Evolutionary conservation across 208 protist genomes (phyloP), one percentile per base, ranked within the genome.

Genomic region (Crithidia thermophila): DNA sequence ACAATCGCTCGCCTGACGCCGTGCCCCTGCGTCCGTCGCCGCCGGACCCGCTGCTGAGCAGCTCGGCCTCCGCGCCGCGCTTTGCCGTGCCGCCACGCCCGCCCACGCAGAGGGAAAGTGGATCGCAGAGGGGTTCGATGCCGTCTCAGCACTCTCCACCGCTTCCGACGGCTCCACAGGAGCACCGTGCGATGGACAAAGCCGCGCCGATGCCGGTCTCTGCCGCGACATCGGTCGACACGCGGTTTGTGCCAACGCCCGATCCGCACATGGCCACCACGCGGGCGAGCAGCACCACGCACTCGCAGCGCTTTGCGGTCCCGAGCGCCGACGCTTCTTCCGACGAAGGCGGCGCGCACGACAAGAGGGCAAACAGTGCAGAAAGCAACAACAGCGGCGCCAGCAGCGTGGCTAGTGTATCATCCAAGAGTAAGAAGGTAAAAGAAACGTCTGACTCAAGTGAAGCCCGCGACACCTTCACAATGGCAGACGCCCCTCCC

Each of bases 231-330:
- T 28, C 9, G n/a, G n/a, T n/a, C 3, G 28, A 27, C 0, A 9
- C 14, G 28, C 13, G 36, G 34, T 8, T 45, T 13, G 5, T 30
- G 39, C 55, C 2, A 11, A 33, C 39, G 25, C 2, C 37, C 1
- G 56, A 36, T 49, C 40, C 23, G 20, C 25, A 49, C 0, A 28
- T 28, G 16, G 42, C 16, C 20, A 51, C 57, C 37, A 28, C 20
- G 4, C 21, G 39, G 14, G 18, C 55, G 0, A 50, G 43, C 61
- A 45, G 55, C 46, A 52, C 27, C 8, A 27, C 20, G 33, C 21
- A 34, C 45, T 75, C 69, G 40, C 42, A 55, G 28, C 69, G 69
- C 16, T 75, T 75, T 52, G 69, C 52, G 21, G 43, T 75, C 25
- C 62, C n/a, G n/a, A 55, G 30, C 23, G 28, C 21, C 1, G 27